Evolutionary conservation across 768 basidiomycete species (phyloP).

Genomic region (Psilocybe azurescens): DNA sequence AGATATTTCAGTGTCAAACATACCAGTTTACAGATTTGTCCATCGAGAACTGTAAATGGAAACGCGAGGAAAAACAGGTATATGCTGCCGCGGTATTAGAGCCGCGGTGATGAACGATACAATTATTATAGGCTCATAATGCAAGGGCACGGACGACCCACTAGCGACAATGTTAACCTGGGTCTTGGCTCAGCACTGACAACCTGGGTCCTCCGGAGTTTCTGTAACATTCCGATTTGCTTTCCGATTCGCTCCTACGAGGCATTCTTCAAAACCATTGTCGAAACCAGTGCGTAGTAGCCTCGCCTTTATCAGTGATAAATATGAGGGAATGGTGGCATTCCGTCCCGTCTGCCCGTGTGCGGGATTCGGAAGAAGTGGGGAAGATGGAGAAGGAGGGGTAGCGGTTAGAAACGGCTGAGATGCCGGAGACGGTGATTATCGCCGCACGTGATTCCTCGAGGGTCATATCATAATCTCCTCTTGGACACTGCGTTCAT

Average conservation of each 20-base stretch:
- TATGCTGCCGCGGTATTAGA: too few relatives aligned
- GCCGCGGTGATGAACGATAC: background rate
- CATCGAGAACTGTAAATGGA: too few relatives aligned
- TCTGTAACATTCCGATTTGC: background rate
- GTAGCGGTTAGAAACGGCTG: constrained; percentile 15
- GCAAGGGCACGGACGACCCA: background rate
- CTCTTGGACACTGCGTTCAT: constrained; percentile 18
- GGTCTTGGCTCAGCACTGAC: background rate
- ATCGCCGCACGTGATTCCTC: constrained; percentile 30
- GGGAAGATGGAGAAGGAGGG: constrained; percentile 11
- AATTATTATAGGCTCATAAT: background rate
- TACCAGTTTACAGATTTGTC: too few relatives aligned
- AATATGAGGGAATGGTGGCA: background rate
- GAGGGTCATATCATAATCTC: constrained; percentile 13
- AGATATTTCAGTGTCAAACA: too few relatives aligned
- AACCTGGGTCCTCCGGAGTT: background rate
- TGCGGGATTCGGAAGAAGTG: constrained; percentile 5
- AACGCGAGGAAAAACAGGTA: too few relatives aligned
- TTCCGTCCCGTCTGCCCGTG: constrained; percentile 11
- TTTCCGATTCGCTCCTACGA: background rate
- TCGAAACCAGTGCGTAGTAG: background rate
- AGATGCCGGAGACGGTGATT: constrained; percentile 16
- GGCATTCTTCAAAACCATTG: background rate
- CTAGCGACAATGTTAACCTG: background rate
- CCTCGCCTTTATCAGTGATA: background rate